Conservation (phyloP, 768 basidiomycete species). For the Rhizopogon vesiculosus region DNA sequence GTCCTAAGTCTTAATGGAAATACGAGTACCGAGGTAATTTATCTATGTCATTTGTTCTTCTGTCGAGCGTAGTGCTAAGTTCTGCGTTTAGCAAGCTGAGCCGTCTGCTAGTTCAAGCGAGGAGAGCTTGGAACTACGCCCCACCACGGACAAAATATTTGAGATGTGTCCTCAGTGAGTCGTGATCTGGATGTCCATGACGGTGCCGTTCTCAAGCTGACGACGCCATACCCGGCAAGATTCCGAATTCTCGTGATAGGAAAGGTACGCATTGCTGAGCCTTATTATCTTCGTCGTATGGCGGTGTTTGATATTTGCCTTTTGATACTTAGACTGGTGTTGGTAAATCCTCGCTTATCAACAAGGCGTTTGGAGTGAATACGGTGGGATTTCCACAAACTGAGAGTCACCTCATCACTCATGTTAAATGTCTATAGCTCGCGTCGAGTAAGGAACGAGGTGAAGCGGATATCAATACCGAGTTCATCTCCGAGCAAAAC, state of each 20-base stretch:
- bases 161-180: background rate
- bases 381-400: background rate
- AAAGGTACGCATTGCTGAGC: background rate
- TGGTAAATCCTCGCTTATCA: slow-evolving; percentile 2
- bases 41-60: too few species aligned
- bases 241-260: slow-evolving; percentile 3
- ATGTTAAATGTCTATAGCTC: background rate
- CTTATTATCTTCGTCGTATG: background rate
- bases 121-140: too few species aligned
- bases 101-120: too few species aligned
- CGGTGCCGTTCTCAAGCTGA: too few species aligned
- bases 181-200: background rate
- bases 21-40: too few species aligned
- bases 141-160: background rate
- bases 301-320: background rate
- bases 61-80: too few species aligned
- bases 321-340: slow-evolving; percentile 1
- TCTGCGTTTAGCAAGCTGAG: too few species aligned
- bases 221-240: background rate
- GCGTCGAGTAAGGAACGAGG: background rate
- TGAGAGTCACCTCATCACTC: background rate
- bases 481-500: slow-evolving; percentile 5
- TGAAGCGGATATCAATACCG: slow-evolving; percentile 6
- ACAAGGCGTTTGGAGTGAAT: background rate
- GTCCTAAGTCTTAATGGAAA: too few species aligned